Conservation (phyloP, 208 protist species). For the Trypanosoma scelopori region DNA sequence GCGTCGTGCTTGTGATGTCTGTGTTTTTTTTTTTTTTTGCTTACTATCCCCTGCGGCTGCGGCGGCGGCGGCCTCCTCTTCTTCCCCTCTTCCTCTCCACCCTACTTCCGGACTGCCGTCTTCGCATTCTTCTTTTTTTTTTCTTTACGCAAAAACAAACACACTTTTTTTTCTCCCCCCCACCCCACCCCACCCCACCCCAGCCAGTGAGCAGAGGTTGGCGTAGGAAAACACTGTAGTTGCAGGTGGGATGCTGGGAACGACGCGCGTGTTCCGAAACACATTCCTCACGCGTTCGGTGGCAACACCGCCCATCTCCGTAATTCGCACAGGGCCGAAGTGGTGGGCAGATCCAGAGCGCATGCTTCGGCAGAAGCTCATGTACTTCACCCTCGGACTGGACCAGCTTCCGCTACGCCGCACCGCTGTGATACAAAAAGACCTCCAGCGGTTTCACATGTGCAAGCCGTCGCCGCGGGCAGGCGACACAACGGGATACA, state of each 20-base stretch:
- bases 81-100: no score
- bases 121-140: no score
- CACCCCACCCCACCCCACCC: no score
- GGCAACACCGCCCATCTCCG: conserved; percentile 73
- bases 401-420: conserved; percentile 87
- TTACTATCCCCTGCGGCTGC: not conserved
- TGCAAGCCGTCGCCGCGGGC: conserved; percentile 66
- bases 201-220: not conserved
- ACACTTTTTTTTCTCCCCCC: no score
- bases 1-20: not conserved
- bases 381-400: conserved; percentile 90
- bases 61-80: no score
- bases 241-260: conserved; percentile 45
- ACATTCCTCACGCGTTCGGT: conserved; percentile 83
- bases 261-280: conserved; percentile 40
- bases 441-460: conserved; percentile 79
- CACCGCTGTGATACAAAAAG: conserved; percentile 82
- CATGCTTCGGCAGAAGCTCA: conserved; percentile 84
- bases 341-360: conserved; percentile 89
- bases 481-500: conserved; percentile 86
- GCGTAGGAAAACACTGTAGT: not conserved
- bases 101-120: no score
- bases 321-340: conserved; percentile 78
- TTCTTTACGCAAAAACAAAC: no score
- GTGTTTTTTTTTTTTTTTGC: not conserved